Evolutionary conservation across 805 yeast genomes (phyloP), one percentile per base, ranked within the genome.

Genomic region (Starmerella apicola): DNA sequence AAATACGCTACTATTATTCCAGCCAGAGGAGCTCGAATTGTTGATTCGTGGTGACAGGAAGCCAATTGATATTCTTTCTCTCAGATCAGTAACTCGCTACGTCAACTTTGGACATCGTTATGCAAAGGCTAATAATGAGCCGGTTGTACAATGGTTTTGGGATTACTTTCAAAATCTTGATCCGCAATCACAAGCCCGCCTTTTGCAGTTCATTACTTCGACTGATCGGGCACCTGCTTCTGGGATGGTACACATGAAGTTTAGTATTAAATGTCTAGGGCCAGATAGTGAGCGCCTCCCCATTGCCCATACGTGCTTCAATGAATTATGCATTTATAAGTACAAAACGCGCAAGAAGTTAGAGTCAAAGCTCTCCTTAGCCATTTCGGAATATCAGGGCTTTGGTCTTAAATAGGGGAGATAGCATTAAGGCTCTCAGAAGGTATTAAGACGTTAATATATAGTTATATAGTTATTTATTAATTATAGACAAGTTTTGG

Each of bases 221-320:
- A 78, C 94, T 1, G 95, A 84, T 53, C 64, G 95, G 33, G 67
- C 91, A 6, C 97, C 98, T 1, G 94, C 95, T 0, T 82, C 95
- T 0, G 98, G 98, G 0, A 67, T 84, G 22, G 77, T 81, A 23
- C 78, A 80, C 37, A 62, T 88, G 63, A 66, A 67, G 32, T 78
- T 91, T 52, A 77, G 77, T 44, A 71, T 88, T n/a, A 71, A 78
- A 13, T 70, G 71, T 39, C 40, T 72, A 12, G 71, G 70, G 1
- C 57, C 51, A 2, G 71, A 67, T 45, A 56, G 63, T 27, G 65
- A 70, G 1, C 63, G 78, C 35, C 60, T 86, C 15, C 97, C 97
- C 0, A 63, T 79, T 13, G 84, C 96, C 0, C 97, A 88, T 55
- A 91, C 97, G 0, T 88, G 98, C 52, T 88, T 91, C 64, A 91